phyloP scores from a whole-genome alignment of 192 early-diverging fungal genomes.

The Physocladia obscura region DNA sequence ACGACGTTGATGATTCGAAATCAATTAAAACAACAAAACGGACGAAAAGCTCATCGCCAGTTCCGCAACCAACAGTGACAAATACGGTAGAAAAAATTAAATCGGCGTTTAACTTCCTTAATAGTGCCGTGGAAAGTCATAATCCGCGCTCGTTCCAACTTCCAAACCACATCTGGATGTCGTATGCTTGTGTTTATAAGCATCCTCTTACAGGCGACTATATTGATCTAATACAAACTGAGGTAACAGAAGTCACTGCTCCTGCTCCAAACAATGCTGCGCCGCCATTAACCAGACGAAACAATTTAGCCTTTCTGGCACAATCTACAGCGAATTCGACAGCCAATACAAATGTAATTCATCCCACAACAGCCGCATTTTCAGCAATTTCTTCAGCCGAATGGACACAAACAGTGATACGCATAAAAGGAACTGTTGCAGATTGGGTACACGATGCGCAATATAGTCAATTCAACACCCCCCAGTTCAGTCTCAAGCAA shows the following conservation, averaged over 20 bases:
- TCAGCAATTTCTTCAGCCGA: background rate
- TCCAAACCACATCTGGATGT: constrained; percentile 29
- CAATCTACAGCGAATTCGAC: no score
- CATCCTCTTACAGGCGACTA: constrained; percentile 52
- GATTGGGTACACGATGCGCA: constrained; percentile 12
- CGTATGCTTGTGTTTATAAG: constrained; percentile 30
- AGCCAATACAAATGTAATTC: background rate
- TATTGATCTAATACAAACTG: constrained; percentile 42
- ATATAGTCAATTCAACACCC: background rate
- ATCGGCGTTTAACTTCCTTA: constrained; percentile 31
- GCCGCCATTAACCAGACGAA: background rate
- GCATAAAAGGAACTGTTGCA: background rate
- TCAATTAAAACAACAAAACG: no score
- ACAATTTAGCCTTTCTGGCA: background rate
- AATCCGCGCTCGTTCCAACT: constrained; percentile 51
- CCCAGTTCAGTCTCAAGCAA: background rate
- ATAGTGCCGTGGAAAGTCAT: constrained; percentile 31
- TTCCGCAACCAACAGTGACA: no score
- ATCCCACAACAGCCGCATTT: background rate
- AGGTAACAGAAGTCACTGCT: constrained; percentile 15
- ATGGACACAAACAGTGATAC: no score
- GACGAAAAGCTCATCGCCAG: no score
- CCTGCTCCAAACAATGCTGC: background rate
- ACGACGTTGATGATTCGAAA: no score
- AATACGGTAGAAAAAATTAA: background rate